These are phyloP conservation scores for Pterulicium gracile DNA, from an alignment of 1,284 basidiomycete genomes.

Conservation along the genomic window DNA sequence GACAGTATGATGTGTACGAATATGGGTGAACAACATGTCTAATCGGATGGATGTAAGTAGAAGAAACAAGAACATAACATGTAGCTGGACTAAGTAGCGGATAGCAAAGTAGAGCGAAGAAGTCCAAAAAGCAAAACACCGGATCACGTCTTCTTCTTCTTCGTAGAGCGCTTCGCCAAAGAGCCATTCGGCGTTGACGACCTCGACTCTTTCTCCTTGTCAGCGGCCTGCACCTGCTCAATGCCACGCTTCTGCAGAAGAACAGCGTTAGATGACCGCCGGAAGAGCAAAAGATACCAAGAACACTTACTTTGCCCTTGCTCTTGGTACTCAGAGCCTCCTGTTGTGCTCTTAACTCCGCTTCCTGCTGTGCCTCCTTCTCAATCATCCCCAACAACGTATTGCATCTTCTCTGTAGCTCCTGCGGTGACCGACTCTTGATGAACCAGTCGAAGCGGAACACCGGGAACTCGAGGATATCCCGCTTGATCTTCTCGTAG, in stretches of 20 bases:
- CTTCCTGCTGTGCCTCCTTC: slow-evolving; percentile 58
- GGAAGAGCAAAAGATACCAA: not conserved
- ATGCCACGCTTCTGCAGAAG: slow-evolving; percentile 49
- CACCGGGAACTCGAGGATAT: slow-evolving; percentile 92
- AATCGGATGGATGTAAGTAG: too few species aligned
- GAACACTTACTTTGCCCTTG: not conserved
- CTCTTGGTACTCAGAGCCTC: not conserved
- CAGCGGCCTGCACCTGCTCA: slow-evolving; percentile 52
- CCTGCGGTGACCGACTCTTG: slow-evolving; percentile 88
- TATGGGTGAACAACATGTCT: too few species aligned
- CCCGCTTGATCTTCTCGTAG: slow-evolving; percentile 93
- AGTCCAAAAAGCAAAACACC: too few species aligned
- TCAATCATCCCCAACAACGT: slow-evolving; percentile 87
- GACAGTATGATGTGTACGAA: too few species aligned
- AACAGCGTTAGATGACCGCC: not conserved
- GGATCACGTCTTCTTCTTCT: slow-evolving; percentile 34
- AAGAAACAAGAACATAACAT: too few species aligned
- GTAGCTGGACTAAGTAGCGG: too few species aligned
- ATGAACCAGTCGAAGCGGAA: slow-evolving; percentile 99
- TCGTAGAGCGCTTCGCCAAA: slow-evolving; percentile 31
- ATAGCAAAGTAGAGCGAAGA: too few species aligned
- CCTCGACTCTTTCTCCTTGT: slow-evolving; percentile 36
- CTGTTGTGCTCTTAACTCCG: not conserved
- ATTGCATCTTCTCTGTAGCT: slow-evolving; percentile 83
- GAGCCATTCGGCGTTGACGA: slow-evolving; percentile 42